phyloP scores from a whole-genome alignment of 306 rosid genomes.

The Quercus aquifolioides region DNA sequence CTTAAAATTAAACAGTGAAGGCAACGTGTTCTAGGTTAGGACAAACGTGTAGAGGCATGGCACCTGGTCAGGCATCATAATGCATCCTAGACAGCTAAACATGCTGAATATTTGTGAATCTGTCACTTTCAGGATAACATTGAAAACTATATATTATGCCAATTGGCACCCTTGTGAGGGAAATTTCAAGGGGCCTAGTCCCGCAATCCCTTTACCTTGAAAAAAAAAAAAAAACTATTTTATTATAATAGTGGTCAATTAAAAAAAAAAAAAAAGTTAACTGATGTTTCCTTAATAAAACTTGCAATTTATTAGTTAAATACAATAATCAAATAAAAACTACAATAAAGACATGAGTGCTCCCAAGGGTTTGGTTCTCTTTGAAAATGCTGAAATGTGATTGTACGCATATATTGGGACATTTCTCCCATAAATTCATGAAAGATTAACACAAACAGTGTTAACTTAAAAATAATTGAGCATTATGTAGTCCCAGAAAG shows the following conservation, averaged over 20 bases:
- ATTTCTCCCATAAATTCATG: conserved; percentile 12
- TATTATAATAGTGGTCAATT: background rate
- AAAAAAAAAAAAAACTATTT: background rate
- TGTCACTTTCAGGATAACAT: background rate
- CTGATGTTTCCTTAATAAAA: background rate
- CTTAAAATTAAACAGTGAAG: background rate
- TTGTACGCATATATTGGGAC: background rate
- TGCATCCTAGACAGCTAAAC: background rate
- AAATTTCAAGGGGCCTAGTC: too few species aligned
- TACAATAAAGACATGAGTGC: background rate
- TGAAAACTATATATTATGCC: background rate
- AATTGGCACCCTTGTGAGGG: too few species aligned
- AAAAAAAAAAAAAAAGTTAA: background rate
- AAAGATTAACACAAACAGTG: background rate
- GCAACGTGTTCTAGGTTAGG: background rate
- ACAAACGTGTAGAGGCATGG: background rate
- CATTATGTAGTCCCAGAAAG: conserved; percentile 21
- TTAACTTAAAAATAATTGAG: background rate
- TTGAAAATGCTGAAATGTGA: background rate
- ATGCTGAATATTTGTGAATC: background rate
- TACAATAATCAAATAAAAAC: background rate
- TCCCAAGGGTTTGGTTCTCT: background rate
- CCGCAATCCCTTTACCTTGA: too few species aligned
- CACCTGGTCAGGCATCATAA: background rate
- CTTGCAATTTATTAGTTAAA: background rate